A percentile compares a stretch with the other conserved stretches of the same genome.
Conservation (phyloP, 1,284 basidiomycete species). For the Trichosporon ovoides region DNA sequence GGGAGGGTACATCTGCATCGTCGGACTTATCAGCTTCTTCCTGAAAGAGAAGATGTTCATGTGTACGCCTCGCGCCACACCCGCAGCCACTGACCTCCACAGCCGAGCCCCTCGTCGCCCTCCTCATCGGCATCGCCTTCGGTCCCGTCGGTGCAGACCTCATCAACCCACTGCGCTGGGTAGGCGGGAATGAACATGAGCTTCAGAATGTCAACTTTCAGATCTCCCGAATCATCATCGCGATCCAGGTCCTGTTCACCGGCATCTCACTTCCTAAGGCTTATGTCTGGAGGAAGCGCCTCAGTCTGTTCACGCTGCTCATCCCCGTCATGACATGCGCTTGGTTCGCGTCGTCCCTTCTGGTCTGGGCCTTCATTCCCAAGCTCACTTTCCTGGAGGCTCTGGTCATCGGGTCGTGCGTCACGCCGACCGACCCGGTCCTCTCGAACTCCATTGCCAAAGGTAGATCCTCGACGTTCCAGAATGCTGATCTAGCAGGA, state of each 20-base stretch:
- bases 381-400: slow-evolving; percentile 77
- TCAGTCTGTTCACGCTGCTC: slow-evolving; percentile 73
- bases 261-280: slow-evolving; percentile 84
- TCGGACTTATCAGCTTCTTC: slow-evolving; percentile 47
- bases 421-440: slow-evolving; percentile 95
- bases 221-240: slow-evolving; percentile 85
- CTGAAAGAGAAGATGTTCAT: slow-evolving; percentile 50
- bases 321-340: slow-evolving; percentile 74
- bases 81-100: slow-evolving; percentile 54
- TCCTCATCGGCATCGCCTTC: slow-evolving; percentile 87
- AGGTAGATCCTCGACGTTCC: slow-evolving; percentile 21
- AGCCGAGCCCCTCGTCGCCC: slow-evolving; percentile 91
- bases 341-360: slow-evolving; percentile 74
- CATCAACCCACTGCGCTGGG: slow-evolving; percentile 32
- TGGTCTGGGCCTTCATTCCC: slow-evolving; percentile 84
- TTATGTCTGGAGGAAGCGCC: slow-evolving; percentile 83
- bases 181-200: slow-evolving; percentile 12
- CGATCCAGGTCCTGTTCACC: slow-evolving; percentile 93
- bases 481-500: slow-evolving; percentile 22
- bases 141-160: slow-evolving; percentile 38
- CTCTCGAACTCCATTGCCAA: slow-evolving; percentile 60
- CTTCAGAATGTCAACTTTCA: slow-evolving; percentile 55
- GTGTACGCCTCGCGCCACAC: slow-evolving; percentile 39
- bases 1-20: slow-evolving; percentile 42
- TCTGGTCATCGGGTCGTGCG: slow-evolving; percentile 82